Base-by-base conservation (phyloP, 345 rosid species). In the Angophora floribunda region DNA sequence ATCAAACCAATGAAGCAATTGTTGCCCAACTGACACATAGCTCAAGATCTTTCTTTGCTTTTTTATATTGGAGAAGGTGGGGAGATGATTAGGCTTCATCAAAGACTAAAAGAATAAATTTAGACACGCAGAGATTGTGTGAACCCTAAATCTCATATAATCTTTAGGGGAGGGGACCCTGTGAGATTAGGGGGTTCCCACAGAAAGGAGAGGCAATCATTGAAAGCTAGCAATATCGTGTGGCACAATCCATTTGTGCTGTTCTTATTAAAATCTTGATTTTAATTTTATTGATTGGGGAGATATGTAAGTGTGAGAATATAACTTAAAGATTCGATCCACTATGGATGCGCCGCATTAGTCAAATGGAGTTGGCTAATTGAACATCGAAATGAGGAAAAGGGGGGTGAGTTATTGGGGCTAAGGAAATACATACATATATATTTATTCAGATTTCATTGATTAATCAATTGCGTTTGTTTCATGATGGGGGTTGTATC, bases 331-430 rank as follows among this genome's bases (percentile, higher is more conserved):
- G 91, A 90, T 91, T 89, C 63, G 85, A 79, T 88, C 89, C 89
- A 87, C 89, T 88, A 36, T 87, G 53, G 89, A 88, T 88, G 94
- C 87, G 63, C 44, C 85, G 89, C 88, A 93, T 61, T 95, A 91
- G 96, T 95, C 98, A 95, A 95, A 94, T 89, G 90, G 90, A 90
- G 95, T 92, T 91, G 94, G 95, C 96, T 89, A 90, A 89, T 91
- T 78, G 55, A 90, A 52, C 90, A 87, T 61, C 57, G 89, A 80
- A 44, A 87, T 53, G 86, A 79, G 75, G 82, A 41, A 87, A 87
- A 87, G 30, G 21, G 32, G 30, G 9, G 52, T 22, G 85, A 53
- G 32, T 30, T 52, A 79, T 10, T 51, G 28, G 84, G 84, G 49
- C 84, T 75, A 41, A 41, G 49, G 49, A 75, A 75, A 41, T 36